These are phyloP conservation scores for Vitis vinifera DNA, from an alignment of 164 flowering plant species.

Conservation along the genomic window DNA sequence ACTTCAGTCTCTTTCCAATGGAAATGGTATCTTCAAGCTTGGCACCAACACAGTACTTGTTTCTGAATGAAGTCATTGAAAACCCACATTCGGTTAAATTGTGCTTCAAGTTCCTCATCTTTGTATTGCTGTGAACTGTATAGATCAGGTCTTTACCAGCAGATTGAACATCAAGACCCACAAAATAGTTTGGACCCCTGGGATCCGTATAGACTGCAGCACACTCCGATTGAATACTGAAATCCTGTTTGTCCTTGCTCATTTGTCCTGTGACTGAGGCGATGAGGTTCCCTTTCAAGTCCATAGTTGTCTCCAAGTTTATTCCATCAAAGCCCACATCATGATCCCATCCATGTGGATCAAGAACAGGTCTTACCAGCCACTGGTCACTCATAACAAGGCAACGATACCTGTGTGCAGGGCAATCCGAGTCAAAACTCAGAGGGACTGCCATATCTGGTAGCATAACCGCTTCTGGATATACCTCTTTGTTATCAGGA, in stretches of 20 bases:
- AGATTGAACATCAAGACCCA: constrained; percentile 77
- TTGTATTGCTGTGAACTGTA: constrained; percentile 61
- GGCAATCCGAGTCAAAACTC: constrained; percentile 74
- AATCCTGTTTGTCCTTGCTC: constrained; percentile 86
- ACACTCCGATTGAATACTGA: constrained; percentile 69
- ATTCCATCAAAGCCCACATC: constrained; percentile 97
- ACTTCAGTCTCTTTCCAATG: constrained; percentile 64
- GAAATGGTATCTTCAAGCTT: constrained; percentile 76
- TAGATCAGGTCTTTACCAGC: constrained; percentile 59
- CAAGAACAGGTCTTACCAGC: constrained; percentile 83
- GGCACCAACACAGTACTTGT: constrained; percentile 60
- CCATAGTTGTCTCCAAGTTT: constrained; percentile 63
- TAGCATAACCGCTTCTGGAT: constrained; percentile 58
- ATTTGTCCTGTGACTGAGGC: constrained; percentile 69
- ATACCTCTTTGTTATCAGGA: constrained; percentile 31
- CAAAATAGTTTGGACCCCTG: constrained; percentile 39
- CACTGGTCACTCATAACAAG: constrained; percentile 63
- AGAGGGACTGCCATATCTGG: constrained; percentile 87
- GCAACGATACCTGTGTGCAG: constrained; percentile 78
- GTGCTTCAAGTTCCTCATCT: constrained; percentile 48
- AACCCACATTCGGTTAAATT: constrained; percentile 72
- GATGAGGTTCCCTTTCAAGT: constrained; percentile 40
- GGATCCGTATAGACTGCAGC: constrained; percentile 48
- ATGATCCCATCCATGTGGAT: constrained; percentile 97
- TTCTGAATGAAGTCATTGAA: constrained; percentile 66